These are phyloP conservation scores for Cutaneotrichosporon dermatis DNA, from an alignment of 1,284 basidiomycete species.

Conservation along the genomic window DNA sequence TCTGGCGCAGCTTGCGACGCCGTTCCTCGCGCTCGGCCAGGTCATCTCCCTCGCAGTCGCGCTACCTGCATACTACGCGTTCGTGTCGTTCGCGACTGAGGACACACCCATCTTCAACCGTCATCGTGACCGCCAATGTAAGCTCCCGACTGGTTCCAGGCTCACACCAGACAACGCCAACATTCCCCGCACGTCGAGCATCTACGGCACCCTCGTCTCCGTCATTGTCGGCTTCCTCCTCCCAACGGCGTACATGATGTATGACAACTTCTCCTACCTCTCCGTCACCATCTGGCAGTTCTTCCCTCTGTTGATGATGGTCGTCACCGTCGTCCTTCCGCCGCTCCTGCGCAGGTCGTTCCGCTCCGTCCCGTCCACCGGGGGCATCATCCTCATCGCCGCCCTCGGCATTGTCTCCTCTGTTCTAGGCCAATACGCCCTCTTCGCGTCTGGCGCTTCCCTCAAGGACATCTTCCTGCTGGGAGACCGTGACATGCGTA, in stretches of 20 bases:
- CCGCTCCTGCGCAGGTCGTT: conserved; percentile 8
- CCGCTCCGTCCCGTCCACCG: conserved; percentile 1
- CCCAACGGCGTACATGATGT: background rate
- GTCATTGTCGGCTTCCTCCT: conserved; percentile 9
- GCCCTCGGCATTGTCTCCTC: conserved; percentile 5
- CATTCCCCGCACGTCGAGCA: conserved; percentile 11
- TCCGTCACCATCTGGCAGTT: conserved; percentile 12
- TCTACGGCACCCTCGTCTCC: conserved; percentile 14
- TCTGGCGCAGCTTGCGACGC: conserved; percentile 10
- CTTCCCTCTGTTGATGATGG: conserved; percentile 16
- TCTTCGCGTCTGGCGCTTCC: background rate
- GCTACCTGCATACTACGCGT: conserved; percentile 11
- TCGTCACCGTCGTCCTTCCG: conserved; percentile 13
- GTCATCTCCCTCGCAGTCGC: conserved; percentile 12
- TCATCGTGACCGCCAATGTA: too few relatives aligned
- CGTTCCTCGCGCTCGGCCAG: conserved; percentile 8
- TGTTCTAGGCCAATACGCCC: background rate
- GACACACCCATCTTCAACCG: too few relatives aligned
- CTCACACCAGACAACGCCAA: conserved; percentile 13
- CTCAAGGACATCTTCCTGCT: conserved; percentile 5
- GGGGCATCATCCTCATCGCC: conserved; percentile 15
- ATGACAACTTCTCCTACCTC: conserved; percentile 1
- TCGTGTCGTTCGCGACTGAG: conserved; percentile 4
- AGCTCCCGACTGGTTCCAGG: conserved; percentile 6
- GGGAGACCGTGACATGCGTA: background rate